These are phyloP conservation scores for Hyparrhenia diplandra DNA, from an alignment of 176 grass and related monocot species.

Conservation along the genomic window DNA sequence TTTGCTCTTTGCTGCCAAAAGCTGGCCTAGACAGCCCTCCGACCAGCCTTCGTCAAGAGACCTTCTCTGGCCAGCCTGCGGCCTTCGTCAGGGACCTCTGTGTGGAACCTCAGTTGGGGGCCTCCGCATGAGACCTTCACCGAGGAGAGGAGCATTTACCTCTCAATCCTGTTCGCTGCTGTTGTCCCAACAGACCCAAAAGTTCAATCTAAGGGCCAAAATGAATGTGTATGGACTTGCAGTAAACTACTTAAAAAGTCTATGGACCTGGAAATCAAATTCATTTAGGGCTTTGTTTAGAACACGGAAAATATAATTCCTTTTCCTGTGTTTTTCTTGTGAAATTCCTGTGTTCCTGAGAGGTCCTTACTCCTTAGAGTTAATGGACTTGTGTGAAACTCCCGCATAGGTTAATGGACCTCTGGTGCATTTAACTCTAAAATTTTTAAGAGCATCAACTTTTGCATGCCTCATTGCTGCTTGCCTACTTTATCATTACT, in stretches of 20 bases:
- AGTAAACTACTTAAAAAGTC: background rate
- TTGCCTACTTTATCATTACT: slow-evolving; percentile 8
- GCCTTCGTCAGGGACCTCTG: too few relatives aligned
- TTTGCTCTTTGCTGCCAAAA: background rate
- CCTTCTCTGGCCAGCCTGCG: too few relatives aligned
- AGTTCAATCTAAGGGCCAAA: background rate
- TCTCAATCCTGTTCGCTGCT: too few relatives aligned
- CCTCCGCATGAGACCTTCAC: too few relatives aligned
- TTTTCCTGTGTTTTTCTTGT: background rate
- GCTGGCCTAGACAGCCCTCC: background rate
- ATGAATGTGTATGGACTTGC: background rate
- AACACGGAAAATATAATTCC: background rate
- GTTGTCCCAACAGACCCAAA: background rate
- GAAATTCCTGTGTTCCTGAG: background rate
- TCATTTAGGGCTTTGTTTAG: background rate
- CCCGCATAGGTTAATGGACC: background rate
- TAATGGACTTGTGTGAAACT: background rate
- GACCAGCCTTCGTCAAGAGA: too few relatives aligned
- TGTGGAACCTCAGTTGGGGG: too few relatives aligned
- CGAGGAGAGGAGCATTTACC: too few relatives aligned
- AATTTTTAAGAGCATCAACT: background rate
- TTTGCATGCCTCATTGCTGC: background rate
- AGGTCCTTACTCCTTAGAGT: too few relatives aligned
- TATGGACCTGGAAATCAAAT: background rate
- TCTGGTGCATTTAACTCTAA: background rate